Evolutionary conservation across 345 rosid species (phyloP).

Genomic region (Trapa incisa): DNA sequence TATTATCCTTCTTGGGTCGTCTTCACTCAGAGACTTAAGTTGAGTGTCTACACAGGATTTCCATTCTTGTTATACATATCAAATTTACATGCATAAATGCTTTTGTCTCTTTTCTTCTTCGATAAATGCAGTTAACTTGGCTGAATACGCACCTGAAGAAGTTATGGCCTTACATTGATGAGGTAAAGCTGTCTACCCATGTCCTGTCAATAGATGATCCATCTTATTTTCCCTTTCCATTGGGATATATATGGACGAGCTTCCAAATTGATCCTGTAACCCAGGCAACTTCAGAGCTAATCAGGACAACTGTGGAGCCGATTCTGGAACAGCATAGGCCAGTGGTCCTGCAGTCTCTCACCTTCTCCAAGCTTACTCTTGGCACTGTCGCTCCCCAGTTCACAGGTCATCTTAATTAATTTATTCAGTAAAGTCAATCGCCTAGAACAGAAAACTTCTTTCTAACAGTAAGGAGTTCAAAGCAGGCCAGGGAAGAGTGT

Average conservation of each 20-base stretch:
- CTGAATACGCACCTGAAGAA: slow-evolving; percentile 67
- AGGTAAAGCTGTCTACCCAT: slow-evolving; percentile 23
- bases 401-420: slow-evolving; percentile 36
- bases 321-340: slow-evolving; percentile 80
- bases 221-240: neutral
- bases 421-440: neutral
- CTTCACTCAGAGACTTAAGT: slow-evolving; percentile 67
- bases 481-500: neutral
- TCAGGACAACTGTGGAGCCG: slow-evolving; percentile 67
- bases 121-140: slow-evolving; percentile 60
- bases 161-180: slow-evolving; percentile 86
- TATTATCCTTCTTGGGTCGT: slow-evolving; percentile 81
- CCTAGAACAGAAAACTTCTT: neutral
- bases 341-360: slow-evolving; percentile 51
- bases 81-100: neutral
- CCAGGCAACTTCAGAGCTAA: slow-evolving; percentile 88
- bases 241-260: neutral
- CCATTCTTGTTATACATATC: neutral
- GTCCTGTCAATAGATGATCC: neutral
- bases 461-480: neutral
- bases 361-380: slow-evolving; percentile 69
- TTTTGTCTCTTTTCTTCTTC: slow-evolving; percentile 13
- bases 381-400: slow-evolving; percentile 97
- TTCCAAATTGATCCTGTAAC: slow-evolving; percentile 8
- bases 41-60: slow-evolving; percentile 17